Base-by-base conservation (phyloP, 768 basidiomycete species). In the Kwoniella mangroviensis region DNA sequence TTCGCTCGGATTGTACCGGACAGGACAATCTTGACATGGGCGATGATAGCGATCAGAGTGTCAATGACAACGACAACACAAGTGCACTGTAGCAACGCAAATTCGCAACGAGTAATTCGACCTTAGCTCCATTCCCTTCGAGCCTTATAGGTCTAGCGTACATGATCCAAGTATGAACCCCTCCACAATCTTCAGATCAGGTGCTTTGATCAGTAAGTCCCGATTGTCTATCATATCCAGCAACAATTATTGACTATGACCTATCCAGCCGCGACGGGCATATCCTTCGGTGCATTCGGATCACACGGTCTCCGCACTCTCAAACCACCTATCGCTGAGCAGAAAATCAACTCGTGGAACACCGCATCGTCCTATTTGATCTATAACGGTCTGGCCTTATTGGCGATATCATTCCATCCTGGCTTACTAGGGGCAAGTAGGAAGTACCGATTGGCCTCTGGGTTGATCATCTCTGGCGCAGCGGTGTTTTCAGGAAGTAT, bases 311-410 rank as follows among this genome's bases (percentile, higher is more conserved):
- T 83, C n/a, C 73, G 76, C 57, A 49, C 73, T 11, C 69, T 75
- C 11, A 68, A 68, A 58, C 76, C 79, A 4, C 59, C 72, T 40
- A 70, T 81, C 15, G 69, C 79, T 24, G 73, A 79, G 19, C 57
- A 64, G 22, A 71, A 76, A 49, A 59, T 78, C 51, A 51, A 69
- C 21, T 78, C 72, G 40, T 83, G 79, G 79, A 57, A 70, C 41
- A 81, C 79, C 13, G 82, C 79, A 15, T 75, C 76, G 9, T 69
- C 69, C 21, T 83, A 83, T 67, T 65, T 83, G 42, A 81, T 83
- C 65, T 83, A 81, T 72, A 81, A 81, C 67, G 82, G 82, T 59
- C 64, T 83, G 40, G 79, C 79, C 7, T 69, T 83, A 6, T 68
- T 83, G 17, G 76, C 78, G 26, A 72, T 83, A 49, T 79, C 77